Base-by-base conservation (phyloP, 2,329 filamentous ascomycete genomes). In the Dendryphion nanum region DNA sequence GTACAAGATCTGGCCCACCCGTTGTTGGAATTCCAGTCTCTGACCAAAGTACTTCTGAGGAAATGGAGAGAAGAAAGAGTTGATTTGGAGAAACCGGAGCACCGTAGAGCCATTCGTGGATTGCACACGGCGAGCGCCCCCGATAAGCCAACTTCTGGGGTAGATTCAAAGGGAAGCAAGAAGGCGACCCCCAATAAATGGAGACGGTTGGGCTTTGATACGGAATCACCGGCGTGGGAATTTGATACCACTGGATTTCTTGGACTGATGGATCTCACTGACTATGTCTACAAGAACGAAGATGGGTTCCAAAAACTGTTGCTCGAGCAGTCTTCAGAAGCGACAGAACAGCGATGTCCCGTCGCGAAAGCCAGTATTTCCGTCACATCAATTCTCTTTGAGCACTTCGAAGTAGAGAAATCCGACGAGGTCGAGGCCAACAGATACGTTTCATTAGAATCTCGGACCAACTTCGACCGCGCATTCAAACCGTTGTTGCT, bases 241-340 rank as follows among this genome's bases (percentile, higher is more conserved):
- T 97, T 98, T 59, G 83, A 89, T 15, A 74, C 80, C 26, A 85
- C 86, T 18, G 93, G 93, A 0, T 97, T 90, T 61, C 68, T 98
- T 37, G 93, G 93, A 18, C 88, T 98, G 80, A 97, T 98, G 90
- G 93, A 98, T 63, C 68, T 98, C 56, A 88, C 89, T 2, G 90
- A 97, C 64, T 98, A 89, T 62, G 89, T 95, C 33, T 81, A 86
- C 57, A 95, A 89, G 61, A 84, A 95, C 59, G 89, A 95, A 63
- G 90, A 96, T 59, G 81, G 82, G 8, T 97, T 95, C 53, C 90
- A 95, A 62, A 96, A 95, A 68, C 75, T 95, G 51, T 50, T 98
- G 13, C 72, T 96, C 23, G 93, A 98, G 66, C 93, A 98, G 66
- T 85, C 87, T 3, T 81, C 83, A 5, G 81, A 82, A 55, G 79